A percentile compares a stretch with the other conserved stretches of the same genome.
phyloP scores from a whole-genome alignment of 768 basidiomycete species.

The Cytidiella melzeri region DNA sequence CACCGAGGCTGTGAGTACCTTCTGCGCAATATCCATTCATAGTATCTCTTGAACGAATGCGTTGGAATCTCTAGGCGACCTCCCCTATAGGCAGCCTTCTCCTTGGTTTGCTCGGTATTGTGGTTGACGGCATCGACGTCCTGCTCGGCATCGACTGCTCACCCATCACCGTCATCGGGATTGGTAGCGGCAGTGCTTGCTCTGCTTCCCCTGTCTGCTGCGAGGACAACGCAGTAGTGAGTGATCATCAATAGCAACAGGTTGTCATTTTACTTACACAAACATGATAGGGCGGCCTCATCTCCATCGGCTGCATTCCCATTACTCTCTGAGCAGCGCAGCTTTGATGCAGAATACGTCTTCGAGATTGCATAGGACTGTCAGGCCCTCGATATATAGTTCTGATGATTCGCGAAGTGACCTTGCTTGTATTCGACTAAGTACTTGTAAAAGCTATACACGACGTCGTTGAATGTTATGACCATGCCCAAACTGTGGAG shows the following conservation, averaged over 20 bases:
- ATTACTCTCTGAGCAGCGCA: constrained; percentile 13
- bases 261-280: too few relatives aligned
- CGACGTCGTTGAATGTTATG: too few relatives aligned
- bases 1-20: constrained; percentile 11
- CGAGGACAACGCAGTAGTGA: too few relatives aligned
- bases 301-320: constrained; percentile 19
- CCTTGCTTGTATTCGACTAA: too few relatives aligned
- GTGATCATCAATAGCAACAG: too few relatives aligned
- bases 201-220: constrained; percentile 21
- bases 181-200: constrained; percentile 18
- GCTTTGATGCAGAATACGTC: too few relatives aligned
- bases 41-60: neutral
- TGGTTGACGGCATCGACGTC: constrained; percentile 15
- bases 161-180: constrained; percentile 19
- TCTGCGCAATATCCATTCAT: neutral
- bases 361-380: too few relatives aligned
- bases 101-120: constrained; percentile 20
- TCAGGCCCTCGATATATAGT: too few relatives aligned
- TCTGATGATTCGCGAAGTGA: too few relatives aligned
- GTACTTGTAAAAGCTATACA: too few relatives aligned
- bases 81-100: constrained; percentile 8
- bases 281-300: constrained; percentile 16
- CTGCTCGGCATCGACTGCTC: constrained; percentile 23
- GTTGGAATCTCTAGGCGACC: constrained; percentile 8
- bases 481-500: too few relatives aligned